Conservation (phyloP, 495 filamentous ascomycete species). For the Articulospora tetracladia region DNA sequence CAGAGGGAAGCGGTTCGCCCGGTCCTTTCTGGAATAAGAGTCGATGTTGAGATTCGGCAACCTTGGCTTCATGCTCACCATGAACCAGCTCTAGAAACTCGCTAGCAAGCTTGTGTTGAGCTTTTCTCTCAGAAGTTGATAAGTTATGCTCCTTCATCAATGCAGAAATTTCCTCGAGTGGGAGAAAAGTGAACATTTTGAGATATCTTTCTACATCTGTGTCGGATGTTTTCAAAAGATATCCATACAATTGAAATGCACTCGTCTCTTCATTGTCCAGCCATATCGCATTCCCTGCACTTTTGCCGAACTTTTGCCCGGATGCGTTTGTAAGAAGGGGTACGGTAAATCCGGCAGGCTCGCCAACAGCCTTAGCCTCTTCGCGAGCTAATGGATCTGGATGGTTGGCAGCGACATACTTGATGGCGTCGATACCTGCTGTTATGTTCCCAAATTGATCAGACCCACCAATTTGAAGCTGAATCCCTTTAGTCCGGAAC, state of each 20-base stretch:
- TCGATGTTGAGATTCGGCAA: conserved; percentile 54
- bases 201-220: conserved; percentile 73
- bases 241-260: conserved; percentile 81
- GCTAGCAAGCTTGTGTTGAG: conserved; percentile 75
- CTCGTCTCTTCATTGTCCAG: conserved; percentile 77
- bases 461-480: conserved; percentile 87
- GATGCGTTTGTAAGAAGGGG: conserved; percentile 82
- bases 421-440: conserved; percentile 81
- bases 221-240: conserved; percentile 82
- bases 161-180: conserved; percentile 55
- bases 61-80: conserved; percentile 53
- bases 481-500: conserved; percentile 56
- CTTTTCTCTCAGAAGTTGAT: conserved; percentile 64
- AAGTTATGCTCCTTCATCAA: conserved; percentile 62
- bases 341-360: conserved; percentile 80
- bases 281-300: conserved; percentile 92
- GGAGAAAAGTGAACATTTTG: conserved; percentile 88
- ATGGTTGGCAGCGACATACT: conserved; percentile 58
- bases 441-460: conserved; percentile 98
- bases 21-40: conserved; percentile 42
- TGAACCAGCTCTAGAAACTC: conserved; percentile 81
- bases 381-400: conserved; percentile 28
- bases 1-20: neutral
- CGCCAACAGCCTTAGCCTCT: conserved; percentile 24
- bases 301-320: conserved; percentile 94